A percentile compares a stretch with the other conserved stretches of the same genome.
phyloP scores from a whole-genome alignment of 163 green algal species.

The Scenedesmus sp. region DNA sequence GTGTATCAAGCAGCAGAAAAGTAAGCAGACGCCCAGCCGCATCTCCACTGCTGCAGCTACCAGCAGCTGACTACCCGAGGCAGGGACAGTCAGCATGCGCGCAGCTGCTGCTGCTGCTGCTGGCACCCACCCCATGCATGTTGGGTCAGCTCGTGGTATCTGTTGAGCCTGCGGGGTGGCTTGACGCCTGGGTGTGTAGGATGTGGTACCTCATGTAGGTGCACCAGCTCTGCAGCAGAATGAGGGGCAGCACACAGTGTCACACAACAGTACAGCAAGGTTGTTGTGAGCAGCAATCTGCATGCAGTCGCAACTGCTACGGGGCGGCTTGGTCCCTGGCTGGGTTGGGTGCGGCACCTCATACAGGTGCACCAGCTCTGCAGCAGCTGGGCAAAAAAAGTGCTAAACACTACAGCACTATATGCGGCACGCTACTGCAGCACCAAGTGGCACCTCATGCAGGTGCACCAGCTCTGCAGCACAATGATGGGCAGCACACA shows the following conservation, averaged over 20 bases:
- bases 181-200: neutral
- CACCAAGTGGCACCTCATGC: neutral
- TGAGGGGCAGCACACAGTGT: neutral
- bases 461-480: neutral
- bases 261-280: too few species aligned
- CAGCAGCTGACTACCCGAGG: too few species aligned
- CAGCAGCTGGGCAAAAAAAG: too few species aligned
- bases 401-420: too few species aligned
- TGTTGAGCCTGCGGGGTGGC: slow-evolving; percentile 1
- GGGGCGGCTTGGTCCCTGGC: neutral
- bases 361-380: neutral
- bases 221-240: slow-evolving; percentile 7
- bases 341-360: neutral
- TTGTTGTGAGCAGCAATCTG: too few species aligned
- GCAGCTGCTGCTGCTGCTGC: neutral
- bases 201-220: slow-evolving; percentile 8
- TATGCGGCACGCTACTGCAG: too few species aligned
- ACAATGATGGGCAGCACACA: too few species aligned
- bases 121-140: neutral
- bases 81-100: neutral
- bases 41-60: neutral
- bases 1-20: neutral
- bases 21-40: neutral
- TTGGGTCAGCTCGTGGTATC: slow-evolving; percentile 1
- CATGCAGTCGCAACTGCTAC: too few species aligned